Evolutionary conservation across 2,329 filamentous ascomycete genomes (phyloP).

Genomic region (Aspergillus nomiae): DNA sequence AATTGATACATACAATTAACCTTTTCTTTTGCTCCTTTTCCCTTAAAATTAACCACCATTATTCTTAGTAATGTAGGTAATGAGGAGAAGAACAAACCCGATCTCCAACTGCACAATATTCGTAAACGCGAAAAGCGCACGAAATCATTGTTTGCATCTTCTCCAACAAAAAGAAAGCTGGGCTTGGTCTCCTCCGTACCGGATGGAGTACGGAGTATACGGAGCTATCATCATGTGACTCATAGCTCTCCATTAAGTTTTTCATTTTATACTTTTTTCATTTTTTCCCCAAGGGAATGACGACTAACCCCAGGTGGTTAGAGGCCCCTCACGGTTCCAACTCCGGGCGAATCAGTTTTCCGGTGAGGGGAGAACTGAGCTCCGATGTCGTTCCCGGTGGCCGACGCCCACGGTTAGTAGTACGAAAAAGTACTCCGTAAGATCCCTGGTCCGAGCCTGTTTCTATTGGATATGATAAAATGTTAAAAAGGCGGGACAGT

Average conservation of each 20-base stretch:
- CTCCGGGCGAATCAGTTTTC: neutral
- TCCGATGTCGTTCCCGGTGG: conserved; percentile 1
- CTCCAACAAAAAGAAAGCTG: neutral
- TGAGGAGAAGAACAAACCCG: neutral
- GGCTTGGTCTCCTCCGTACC: neutral
- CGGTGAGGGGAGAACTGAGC: neutral
- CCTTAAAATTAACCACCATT: neutral
- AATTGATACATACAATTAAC: neutral
- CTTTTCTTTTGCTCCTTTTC: neutral
- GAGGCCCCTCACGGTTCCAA: neutral
- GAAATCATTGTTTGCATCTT: neutral
- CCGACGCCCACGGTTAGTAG: neutral
- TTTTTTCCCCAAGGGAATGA: neutral
- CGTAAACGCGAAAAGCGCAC: neutral
- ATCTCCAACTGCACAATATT: neutral
- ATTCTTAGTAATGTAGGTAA: neutral
- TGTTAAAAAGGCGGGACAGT: conserved; percentile 4
- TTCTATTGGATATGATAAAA: neutral
- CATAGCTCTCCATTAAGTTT: neutral
- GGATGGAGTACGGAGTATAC: neutral
- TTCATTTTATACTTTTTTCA: no score
- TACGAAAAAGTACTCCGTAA: conserved; percentile 5
- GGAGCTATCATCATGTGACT: neutral
- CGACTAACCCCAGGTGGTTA: neutral
- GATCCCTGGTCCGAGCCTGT: neutral